Percentiles rank a stretch among this genome's conserved stretches.
Evolutionary conservation across 2,329 filamentous ascomycete species (phyloP).

Genomic region (Epichloe elymi): DNA sequence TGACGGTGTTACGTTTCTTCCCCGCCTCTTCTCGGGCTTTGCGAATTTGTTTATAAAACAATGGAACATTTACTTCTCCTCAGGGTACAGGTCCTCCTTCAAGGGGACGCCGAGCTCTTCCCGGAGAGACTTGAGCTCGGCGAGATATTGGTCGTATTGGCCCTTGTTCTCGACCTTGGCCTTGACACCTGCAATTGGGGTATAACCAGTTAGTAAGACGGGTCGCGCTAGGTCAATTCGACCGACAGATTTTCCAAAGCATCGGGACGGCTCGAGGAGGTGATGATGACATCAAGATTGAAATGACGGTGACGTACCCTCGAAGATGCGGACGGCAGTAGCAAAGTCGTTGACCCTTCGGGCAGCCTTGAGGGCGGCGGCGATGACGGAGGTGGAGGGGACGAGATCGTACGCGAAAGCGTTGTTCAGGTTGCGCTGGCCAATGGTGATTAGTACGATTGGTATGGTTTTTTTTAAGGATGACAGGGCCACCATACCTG

Average conservation of each 20-base stretch:
- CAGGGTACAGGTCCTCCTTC: constrained; percentile 87
- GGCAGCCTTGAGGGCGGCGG: constrained; percentile 83
- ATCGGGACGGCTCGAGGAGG: neutral
- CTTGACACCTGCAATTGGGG: constrained; percentile 61
- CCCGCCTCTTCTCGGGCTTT: neutral
- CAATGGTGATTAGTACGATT: constrained; percentile 7
- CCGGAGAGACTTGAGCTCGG: constrained; percentile 81
- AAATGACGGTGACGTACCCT: constrained; percentile 53
- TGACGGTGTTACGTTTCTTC: neutral
- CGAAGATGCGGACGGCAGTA: constrained; percentile 94
- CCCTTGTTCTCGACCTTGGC: constrained; percentile 98
- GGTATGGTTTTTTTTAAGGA: constrained; percentile 4
- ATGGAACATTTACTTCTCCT: constrained; percentile 30
- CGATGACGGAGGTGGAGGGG: constrained; percentile 80
- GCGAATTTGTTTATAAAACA: constrained; percentile 5
- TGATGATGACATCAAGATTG: neutral
- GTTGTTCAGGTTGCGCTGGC: constrained; percentile 88
- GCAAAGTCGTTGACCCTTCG: constrained; percentile 97
- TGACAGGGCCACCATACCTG: constrained; percentile 53
- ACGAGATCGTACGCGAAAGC: constrained; percentile 99
- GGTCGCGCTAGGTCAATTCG: too few relatives aligned
- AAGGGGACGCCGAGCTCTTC: constrained; percentile 86
- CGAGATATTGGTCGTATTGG: constrained; percentile 93
- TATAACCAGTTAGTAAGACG: neutral
- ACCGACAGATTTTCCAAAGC: neutral